Conservation (phyloP, 2,329 filamentous ascomycete species). For the Talaromyces sp. region DNA sequence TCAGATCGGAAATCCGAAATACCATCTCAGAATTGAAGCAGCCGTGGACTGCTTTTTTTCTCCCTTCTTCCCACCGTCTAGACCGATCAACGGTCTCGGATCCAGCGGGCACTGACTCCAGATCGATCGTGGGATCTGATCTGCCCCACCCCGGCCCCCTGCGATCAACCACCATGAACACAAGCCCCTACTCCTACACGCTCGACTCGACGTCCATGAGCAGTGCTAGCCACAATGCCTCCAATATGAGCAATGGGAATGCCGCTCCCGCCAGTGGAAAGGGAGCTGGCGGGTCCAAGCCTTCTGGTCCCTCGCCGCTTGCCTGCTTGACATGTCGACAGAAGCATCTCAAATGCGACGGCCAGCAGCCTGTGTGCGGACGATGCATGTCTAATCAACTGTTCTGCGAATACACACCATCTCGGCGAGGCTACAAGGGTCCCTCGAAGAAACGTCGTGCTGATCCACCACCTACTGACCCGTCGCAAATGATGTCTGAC, state of each 20-base stretch:
- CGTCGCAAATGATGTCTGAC: constrained; percentile 48
- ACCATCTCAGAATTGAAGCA: neutral
- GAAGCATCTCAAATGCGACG: constrained; percentile 74
- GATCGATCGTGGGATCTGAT: neutral
- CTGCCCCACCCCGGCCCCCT: neutral
- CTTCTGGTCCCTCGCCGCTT: constrained; percentile 34
- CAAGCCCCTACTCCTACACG: neutral
- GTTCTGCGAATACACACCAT: constrained; percentile 68
- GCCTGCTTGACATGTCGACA: constrained; percentile 47
- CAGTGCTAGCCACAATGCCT: neutral
- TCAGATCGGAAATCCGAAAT: neutral
- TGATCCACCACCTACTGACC: constrained; percentile 25
- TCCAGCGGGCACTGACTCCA: neutral
- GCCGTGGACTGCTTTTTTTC: neutral
- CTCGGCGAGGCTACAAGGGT: constrained; percentile 70
- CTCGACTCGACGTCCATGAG: neutral
- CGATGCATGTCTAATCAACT: constrained; percentile 58
- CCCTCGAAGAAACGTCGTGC: constrained; percentile 49
- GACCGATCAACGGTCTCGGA: neutral
- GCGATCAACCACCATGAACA: neutral
- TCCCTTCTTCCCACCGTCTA: neutral
- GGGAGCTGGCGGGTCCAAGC: constrained; percentile 8
- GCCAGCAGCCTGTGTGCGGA: constrained; percentile 59
- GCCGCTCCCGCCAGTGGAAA: neutral
- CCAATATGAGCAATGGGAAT: neutral